A percentile compares a stretch with the other conserved stretches of the same genome.
Evolutionary conservation across 2,329 filamentous ascomycete species (phyloP).

Genomic region (Canariomyces notabilis): DNA sequence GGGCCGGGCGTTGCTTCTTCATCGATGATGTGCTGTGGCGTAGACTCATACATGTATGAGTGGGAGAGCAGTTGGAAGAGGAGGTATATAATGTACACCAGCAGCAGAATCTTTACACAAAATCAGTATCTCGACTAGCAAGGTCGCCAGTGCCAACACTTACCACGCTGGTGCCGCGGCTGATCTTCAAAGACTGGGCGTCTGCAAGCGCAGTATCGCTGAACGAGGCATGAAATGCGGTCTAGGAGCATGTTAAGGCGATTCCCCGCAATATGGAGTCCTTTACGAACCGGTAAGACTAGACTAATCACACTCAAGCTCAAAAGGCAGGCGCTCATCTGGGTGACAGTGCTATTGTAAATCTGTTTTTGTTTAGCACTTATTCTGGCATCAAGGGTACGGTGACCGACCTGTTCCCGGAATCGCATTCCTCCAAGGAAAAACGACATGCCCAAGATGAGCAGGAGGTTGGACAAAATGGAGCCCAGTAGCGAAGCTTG

Average conservation of each 20-base stretch:
- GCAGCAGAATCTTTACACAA: constrained; percentile 59
- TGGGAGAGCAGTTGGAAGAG: constrained; percentile 90
- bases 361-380: constrained; percentile 47
- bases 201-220: constrained; percentile 58
- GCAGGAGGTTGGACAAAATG: constrained; percentile 79
- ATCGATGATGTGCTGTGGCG: constrained; percentile 86
- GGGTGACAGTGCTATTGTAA: constrained; percentile 91
- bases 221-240: constrained; percentile 89
- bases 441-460: constrained; percentile 91
- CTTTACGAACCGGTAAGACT: constrained; percentile 62
- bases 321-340: constrained; percentile 91
- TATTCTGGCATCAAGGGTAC: neutral
- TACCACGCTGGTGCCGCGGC: constrained; percentile 82
- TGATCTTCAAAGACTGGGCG: constrained; percentile 71
- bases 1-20: constrained; percentile 85
- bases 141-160: constrained; percentile 29
- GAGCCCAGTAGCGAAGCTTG: constrained; percentile 87
- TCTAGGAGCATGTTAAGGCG: constrained; percentile 40
- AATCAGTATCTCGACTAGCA: constrained; percentile 20
- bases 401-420: constrained; percentile 67
- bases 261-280: constrained; percentile 26
- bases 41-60: constrained; percentile 86
- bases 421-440: constrained; percentile 79
- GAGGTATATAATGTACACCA: constrained; percentile 80
- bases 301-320: constrained; percentile 88